Conservation (phyloP, 495 filamentous ascomycete species). For the Hyaloscypha variabilis region DNA sequence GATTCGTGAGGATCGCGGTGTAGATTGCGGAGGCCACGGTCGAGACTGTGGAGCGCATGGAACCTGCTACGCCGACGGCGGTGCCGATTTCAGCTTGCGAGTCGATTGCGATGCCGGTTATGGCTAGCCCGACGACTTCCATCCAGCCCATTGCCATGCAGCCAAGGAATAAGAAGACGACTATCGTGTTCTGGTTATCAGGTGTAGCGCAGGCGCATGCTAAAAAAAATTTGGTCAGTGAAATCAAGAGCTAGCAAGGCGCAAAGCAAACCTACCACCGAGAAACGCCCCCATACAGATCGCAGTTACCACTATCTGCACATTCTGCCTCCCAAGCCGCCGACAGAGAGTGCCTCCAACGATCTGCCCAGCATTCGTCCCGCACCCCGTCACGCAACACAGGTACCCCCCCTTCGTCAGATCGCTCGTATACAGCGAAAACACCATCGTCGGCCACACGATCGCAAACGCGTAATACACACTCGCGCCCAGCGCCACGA, state of each 20-base stretch:
- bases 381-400: background rate
- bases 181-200: no score
- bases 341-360: background rate
- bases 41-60: conserved; percentile 29
- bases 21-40: conserved; percentile 40
- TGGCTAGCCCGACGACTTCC: no score
- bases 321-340: background rate
- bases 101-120: conserved; percentile 8
- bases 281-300: background rate
- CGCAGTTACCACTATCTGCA: background rate
- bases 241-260: no score
- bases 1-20: conserved; percentile 44
- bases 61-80: conserved; percentile 39
- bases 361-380: background rate
- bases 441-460: conserved; percentile 33
- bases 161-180: no score
- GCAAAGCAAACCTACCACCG: background rate
- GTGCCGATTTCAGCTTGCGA: conserved; percentile 42
- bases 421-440: conserved; percentile 22
- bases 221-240: no score
- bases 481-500: conserved; percentile 30
- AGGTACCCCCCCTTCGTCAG: background rate
- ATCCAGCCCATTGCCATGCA: no score
- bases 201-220: no score
- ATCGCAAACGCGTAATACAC: conserved; percentile 41